Conservation (phyloP, 306 rosid species). For the Macrotyloma uniflorum region DNA sequence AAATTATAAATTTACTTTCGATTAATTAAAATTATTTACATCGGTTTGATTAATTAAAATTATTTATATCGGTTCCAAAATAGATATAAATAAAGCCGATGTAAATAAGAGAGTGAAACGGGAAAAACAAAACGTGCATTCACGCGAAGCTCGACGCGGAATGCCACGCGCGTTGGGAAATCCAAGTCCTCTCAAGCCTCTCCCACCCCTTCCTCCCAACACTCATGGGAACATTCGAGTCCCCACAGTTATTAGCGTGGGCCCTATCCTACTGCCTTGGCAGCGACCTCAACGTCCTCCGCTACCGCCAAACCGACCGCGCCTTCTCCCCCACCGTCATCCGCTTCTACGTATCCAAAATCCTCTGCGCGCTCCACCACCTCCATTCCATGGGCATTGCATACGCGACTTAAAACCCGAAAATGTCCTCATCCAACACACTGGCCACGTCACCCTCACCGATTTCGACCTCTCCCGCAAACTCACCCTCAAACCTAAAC, state of each 20-base stretch:
- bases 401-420: conserved; percentile 95
- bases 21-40: no score
- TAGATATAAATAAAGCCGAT: no score
- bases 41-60: no score
- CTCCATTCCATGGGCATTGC: conserved; percentile 83
- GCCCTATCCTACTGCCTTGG: conserved; percentile 93
- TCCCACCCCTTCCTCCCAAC: conserved; percentile 76
- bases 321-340: conserved; percentile 79
- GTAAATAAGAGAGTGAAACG: no score
- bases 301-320: conserved; percentile 75
- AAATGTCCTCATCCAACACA: conserved; percentile 77
- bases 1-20: no score
- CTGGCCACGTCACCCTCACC: conserved; percentile 91
- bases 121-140: conserved; percentile 57
- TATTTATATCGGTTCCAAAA: no score
- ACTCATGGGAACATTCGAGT: conserved; percentile 57
- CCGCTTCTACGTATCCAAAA: conserved; percentile 82
- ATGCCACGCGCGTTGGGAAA: conserved; percentile 89
- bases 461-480: conserved; percentile 89
- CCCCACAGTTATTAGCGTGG: conserved; percentile 66
- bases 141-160: conserved; percentile 68
- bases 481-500: conserved; percentile 50
- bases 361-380: conserved; percentile 80
- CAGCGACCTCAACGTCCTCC: conserved; percentile 87
- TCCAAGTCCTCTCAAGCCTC: conserved; percentile 63